Conservation (phyloP, 2,329 filamentous ascomycete genomes). For the Raffaelea ambrosiae region DNA sequence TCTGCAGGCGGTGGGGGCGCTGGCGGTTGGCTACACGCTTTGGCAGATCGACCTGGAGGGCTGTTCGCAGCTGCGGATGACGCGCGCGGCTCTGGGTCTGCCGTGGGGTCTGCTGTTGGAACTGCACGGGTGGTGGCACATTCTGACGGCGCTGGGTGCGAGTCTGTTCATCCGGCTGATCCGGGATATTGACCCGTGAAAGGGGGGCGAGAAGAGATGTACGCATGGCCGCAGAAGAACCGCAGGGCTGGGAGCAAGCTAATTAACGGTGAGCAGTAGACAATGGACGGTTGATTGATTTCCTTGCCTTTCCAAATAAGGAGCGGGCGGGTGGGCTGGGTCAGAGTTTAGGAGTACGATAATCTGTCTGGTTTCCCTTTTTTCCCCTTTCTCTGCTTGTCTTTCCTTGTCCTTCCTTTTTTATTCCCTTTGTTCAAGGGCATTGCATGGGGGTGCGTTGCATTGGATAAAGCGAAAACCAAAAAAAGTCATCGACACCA, state of each 20-base stretch:
- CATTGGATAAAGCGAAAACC: too few relatives aligned
- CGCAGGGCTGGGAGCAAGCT: neutral
- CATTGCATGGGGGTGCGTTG: too few relatives aligned
- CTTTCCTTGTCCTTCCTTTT: neutral
- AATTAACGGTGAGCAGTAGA: neutral
- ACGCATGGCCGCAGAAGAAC: neutral
- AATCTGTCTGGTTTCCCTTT: too few relatives aligned
- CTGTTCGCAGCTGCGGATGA: constrained; percentile 35
- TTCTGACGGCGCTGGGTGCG: constrained; percentile 48
- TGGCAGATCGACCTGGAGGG: constrained; percentile 50
- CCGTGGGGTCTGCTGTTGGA: constrained; percentile 49
- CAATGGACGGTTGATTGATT: too few relatives aligned
- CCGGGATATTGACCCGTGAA: constrained; percentile 17
- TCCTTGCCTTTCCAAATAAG: too few relatives aligned
- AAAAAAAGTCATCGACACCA: too few relatives aligned
- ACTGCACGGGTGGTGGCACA: constrained; percentile 57
- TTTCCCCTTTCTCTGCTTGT: neutral
- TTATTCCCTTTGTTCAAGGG: neutral
- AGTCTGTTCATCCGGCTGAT: constrained; percentile 29
- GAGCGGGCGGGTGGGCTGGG: too few relatives aligned
- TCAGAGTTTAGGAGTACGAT: too few relatives aligned
- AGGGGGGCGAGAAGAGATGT: too few relatives aligned
- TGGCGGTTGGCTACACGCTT: constrained; percentile 38
- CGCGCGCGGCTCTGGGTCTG: constrained; percentile 37
- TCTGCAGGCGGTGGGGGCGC: constrained; percentile 19